A percentile compares a stretch with the other conserved stretches of the same genome.
Evolutionary conservation across 495 filamentous ascomycete genomes (phyloP).

Genomic region (Pyrenopolyporus hunteri): DNA sequence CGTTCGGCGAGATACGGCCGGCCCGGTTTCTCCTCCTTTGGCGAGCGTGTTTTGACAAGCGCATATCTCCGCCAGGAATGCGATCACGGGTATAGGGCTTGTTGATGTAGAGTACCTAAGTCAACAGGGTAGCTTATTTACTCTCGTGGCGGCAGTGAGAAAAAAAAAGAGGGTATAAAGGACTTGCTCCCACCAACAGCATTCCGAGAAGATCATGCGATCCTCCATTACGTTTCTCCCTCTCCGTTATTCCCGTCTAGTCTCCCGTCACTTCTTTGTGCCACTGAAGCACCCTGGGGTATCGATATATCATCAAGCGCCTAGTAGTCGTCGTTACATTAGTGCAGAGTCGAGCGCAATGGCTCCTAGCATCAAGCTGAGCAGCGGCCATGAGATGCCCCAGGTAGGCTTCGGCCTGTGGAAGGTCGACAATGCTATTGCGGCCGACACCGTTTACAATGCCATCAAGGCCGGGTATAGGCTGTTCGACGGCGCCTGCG

Average conservation of each 20-base stretch:
- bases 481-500: slow-evolving; percentile 85
- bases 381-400: slow-evolving; percentile 83
- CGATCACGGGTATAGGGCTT: slow-evolving; percentile 15
- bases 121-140: slow-evolving; percentile 26
- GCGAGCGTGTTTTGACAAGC: slow-evolving; percentile 11
- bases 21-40: slow-evolving; percentile 15
- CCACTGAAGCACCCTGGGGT: slow-evolving; percentile 11
- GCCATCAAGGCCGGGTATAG: slow-evolving; percentile 90
- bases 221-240: slow-evolving; percentile 18
- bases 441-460: slow-evolving; percentile 81
- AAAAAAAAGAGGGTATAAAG: slow-evolving; percentile 20
- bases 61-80: slow-evolving; percentile 28
- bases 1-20: slow-evolving; percentile 30
- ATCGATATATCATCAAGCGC: slow-evolving; percentile 8
- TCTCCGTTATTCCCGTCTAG: slow-evolving; percentile 24
- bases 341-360: slow-evolving; percentile 40
- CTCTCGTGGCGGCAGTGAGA: slow-evolving; percentile 18
- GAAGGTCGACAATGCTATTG: slow-evolving; percentile 83
- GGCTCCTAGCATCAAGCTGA: slow-evolving; percentile 74
- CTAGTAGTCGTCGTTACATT: slow-evolving; percentile 14
- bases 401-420: slow-evolving; percentile 83
- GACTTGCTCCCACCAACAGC: slow-evolving; percentile 17
- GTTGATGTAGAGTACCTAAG: slow-evolving; percentile 15
- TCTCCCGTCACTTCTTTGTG: slow-evolving; percentile 17
- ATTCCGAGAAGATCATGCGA: slow-evolving; percentile 25